These are phyloP conservation scores for Solanum chaucha DNA, from an alignment of 257 asterid species.

Conservation along the genomic window DNA sequence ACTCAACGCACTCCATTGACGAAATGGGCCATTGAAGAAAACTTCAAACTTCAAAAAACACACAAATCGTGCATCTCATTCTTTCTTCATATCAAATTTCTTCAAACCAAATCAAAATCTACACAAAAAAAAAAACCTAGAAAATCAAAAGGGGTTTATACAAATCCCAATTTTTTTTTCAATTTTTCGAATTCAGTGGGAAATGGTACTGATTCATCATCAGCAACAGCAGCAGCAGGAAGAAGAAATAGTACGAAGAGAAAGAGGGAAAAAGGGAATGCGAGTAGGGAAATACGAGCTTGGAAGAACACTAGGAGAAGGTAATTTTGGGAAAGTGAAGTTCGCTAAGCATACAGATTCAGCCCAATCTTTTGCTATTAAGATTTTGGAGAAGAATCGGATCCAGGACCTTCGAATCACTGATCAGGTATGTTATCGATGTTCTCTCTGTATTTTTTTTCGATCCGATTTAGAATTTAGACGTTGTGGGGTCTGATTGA, in stretches of 20 bases:
- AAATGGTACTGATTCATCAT: constrained; percentile 36
- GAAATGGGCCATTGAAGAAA: background rate
- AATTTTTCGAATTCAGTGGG: background rate
- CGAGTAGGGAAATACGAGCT: constrained; percentile 76
- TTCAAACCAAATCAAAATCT: background rate
- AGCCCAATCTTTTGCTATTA: constrained; percentile 61
- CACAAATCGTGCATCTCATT: background rate
- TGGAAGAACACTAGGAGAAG: constrained; percentile 84
- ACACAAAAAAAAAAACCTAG: background rate
- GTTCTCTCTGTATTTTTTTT: background rate
- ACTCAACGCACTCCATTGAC: background rate
- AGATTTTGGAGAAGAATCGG: constrained; percentile 66
- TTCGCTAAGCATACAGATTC: constrained; percentile 57
- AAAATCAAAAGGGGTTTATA: background rate
- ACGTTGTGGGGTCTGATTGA: background rate
- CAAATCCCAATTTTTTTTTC: background rate
- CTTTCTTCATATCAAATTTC: background rate
- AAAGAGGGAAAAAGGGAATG: constrained; percentile 25
- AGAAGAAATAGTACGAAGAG: background rate
- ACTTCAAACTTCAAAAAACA: background rate
- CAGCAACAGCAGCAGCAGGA: constrained; percentile 13
- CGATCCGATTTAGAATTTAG: background rate
- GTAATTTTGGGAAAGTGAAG: constrained; percentile 95
- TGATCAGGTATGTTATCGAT: constrained; percentile 39
- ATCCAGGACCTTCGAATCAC: constrained; percentile 54